A percentile compares a stretch with the other conserved stretches of the same genome.
Conservation (phyloP, 192 early-diverging fungal species). For the Backusella macrospora region DNA sequence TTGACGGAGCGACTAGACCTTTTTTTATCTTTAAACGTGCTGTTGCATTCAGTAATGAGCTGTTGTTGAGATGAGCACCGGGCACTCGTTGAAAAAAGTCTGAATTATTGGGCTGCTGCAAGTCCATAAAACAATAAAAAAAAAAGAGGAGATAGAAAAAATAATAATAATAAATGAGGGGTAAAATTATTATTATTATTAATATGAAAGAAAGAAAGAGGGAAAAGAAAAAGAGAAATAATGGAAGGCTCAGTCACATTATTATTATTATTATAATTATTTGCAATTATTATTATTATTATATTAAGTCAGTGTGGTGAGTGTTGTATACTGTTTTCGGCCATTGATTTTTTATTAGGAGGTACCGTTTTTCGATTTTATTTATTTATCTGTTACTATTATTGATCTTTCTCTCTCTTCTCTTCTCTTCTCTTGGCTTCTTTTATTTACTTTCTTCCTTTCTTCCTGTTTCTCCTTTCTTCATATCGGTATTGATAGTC, state of each 20-base stretch:
- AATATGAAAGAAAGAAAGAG: not conserved
- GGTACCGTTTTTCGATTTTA: not conserved
- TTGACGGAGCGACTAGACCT: not conserved
- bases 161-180: not conserved
- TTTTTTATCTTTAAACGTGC: not conserved
- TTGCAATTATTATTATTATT: conserved; percentile 16
- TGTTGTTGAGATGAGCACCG: conserved; percentile 10
- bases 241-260: not conserved
- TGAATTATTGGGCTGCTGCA: conserved; percentile 1
- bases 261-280: not conserved
- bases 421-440: too few species aligned
- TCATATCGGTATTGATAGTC: not conserved
- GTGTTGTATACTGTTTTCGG: not conserved
- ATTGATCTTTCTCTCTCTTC: not conserved
- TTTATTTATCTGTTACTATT: not conserved
- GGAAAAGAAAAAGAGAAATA: not conserved
- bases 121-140: not conserved
- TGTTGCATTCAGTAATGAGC: conserved; percentile 14
- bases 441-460: not conserved
- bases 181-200: too few species aligned
- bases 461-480: not conserved
- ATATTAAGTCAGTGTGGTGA: not conserved
- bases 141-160: not conserved
- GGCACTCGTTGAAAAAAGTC: conserved; percentile 3
- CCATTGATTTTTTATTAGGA: not conserved